Conservation (phyloP, 163 green algal genomes). For the Scenedesmus sp. region DNA sequence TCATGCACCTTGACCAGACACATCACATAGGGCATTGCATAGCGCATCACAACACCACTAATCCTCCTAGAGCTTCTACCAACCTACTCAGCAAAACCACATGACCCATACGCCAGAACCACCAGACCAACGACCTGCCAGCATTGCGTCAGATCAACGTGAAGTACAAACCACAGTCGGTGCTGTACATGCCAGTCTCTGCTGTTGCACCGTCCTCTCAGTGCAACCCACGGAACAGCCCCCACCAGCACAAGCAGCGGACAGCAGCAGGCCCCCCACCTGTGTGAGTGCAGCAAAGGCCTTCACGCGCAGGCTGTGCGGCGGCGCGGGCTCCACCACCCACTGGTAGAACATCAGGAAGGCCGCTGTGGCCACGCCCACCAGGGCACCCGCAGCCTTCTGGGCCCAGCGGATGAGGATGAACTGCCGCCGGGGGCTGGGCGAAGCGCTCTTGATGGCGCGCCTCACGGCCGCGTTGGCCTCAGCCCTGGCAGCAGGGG, state of each 20-base stretch:
- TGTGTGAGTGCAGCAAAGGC: conserved; percentile 68
- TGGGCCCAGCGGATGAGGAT: conserved; percentile 62
- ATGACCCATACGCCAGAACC: not conserved
- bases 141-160: too few relatives aligned
- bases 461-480: not conserved
- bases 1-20: too few relatives aligned
- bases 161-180: not conserved
- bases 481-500: not conserved
- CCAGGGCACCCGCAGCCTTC: conserved; percentile 71
- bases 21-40: too few relatives aligned
- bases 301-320: conserved; percentile 69
- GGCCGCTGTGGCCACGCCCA: conserved; percentile 72
- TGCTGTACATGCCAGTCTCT: too few relatives aligned
- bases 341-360: conserved; percentile 90
- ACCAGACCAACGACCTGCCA: too few relatives aligned
- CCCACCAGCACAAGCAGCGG: not conserved
- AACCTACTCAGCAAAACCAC: too few relatives aligned
- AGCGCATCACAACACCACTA: too few relatives aligned
- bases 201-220: too few relatives aligned
- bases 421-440: conserved; percentile 46
- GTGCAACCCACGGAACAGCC: not conserved
- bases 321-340: conserved; percentile 87
- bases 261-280: not conserved
- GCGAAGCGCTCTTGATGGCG: conserved; percentile 22
- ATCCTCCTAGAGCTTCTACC: too few relatives aligned